Conservation (phyloP, 2,329 filamentous ascomycete genomes). For the Trichoderma sp. region DNA sequence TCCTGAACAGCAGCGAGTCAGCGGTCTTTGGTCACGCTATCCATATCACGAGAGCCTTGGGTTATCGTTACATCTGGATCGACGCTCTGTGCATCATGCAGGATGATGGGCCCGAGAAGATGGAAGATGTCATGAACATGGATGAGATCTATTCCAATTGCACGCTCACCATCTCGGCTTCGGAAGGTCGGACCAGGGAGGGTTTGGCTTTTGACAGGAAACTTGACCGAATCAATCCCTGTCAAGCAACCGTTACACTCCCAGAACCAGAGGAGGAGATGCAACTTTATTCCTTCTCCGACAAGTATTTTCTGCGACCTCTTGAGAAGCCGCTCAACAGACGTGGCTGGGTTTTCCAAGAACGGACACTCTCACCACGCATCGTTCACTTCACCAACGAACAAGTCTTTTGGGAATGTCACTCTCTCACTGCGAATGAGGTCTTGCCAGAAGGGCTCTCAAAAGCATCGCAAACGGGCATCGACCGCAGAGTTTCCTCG, state of each 20-base stretch:
- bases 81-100: conserved; percentile 25
- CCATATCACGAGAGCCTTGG: neutral
- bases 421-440: neutral
- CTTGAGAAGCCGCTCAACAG: conserved; percentile 7
- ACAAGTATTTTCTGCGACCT: too few relatives aligned
- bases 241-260: too few relatives aligned
- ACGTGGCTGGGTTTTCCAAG: conserved; percentile 24
- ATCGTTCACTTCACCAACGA: neutral
- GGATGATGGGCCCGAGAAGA: conserved; percentile 22
- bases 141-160: conserved; percentile 31
- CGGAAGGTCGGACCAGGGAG: conserved; percentile 14
- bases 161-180: conserved; percentile 30
- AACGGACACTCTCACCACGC: conserved; percentile 18
- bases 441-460: neutral
- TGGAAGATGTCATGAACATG: conserved; percentile 29
- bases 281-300: too few relatives aligned
- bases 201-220: too few relatives aligned
- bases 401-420: conserved; percentile 6
- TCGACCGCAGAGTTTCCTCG: neutral
- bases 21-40: conserved; percentile 2
- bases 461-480: neutral
- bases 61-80: conserved; percentile 14
- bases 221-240: too few relatives aligned
- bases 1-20: neutral
- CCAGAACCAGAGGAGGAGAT: too few relatives aligned